Evolutionary conservation across 257 asterid genomes (phyloP).

Genomic region (Rehmannia glutinosa): DNA sequence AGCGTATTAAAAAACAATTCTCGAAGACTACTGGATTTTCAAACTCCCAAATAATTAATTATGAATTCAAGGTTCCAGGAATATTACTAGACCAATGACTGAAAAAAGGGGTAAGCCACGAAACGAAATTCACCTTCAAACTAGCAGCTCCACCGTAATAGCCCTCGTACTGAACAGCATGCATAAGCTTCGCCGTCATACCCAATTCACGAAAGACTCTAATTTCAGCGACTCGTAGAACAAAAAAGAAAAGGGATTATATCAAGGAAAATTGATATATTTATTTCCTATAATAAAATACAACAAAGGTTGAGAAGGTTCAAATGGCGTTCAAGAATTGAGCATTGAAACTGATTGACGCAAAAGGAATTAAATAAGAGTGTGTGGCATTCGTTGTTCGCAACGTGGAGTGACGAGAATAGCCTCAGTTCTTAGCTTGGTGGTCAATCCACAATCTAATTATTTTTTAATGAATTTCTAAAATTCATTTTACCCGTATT

Average conservation of each 20-base stretch:
- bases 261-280: not conserved
- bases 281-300: no score
- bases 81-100: no score
- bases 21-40: not conserved
- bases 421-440: not conserved
- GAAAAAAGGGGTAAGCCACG: not conserved
- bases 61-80: not conserved
- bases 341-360: not conserved
- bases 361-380: no score
- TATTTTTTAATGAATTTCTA: no score
- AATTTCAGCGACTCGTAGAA: not conserved
- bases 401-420: not conserved
- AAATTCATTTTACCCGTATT: no score
- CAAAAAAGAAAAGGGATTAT: not conserved
- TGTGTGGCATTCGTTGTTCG: not conserved
- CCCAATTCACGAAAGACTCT: not conserved
- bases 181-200: conserved; percentile 78
- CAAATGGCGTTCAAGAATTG: not conserved
- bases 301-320: no score
- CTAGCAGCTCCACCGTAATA: conserved; percentile 83
- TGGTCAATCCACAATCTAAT: not conserved
- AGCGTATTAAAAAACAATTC: not conserved
- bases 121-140: conserved; percentile 49
- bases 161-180: conserved; percentile 55
- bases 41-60: not conserved